Percentiles rank a stretch among this genome's conserved stretches.
These are phyloP conservation scores for Rhizopogon salebrosus DNA, from an alignment of 768 basidiomycete species.

Conservation along the genomic window DNA sequence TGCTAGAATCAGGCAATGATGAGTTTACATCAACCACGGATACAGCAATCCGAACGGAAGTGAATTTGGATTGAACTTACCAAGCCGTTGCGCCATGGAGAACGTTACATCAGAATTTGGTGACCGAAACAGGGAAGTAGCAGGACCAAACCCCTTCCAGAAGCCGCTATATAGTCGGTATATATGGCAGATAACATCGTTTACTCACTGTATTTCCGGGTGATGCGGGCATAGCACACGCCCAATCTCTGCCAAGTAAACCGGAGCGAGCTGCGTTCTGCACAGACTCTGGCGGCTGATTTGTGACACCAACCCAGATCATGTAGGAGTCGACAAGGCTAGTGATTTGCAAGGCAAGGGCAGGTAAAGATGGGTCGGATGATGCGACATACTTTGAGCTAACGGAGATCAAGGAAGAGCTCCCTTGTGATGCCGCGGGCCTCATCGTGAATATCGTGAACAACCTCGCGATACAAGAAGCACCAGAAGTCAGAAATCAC, in stretches of 20 bases:
- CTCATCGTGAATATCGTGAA: background rate
- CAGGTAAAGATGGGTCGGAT: slow-evolving; percentile 46
- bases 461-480: background rate
- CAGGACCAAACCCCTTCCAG: slow-evolving; percentile 25
- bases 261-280: slow-evolving; percentile 50
- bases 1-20: slow-evolving; percentile 35
- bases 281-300: slow-evolving; percentile 38
- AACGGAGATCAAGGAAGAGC: slow-evolving; percentile 31
- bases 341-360: slow-evolving; percentile 63
- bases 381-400: slow-evolving; percentile 45
- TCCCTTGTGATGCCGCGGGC: background rate
- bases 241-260: slow-evolving; percentile 69
- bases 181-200: background rate
- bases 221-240: slow-evolving; percentile 68
- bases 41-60: slow-evolving; percentile 7
- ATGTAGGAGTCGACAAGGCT: slow-evolving; percentile 69
- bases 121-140: slow-evolving; percentile 62
- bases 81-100: slow-evolving; percentile 76
- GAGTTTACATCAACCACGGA: slow-evolving; percentile 5
- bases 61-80: slow-evolving; percentile 36
- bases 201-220: slow-evolving; percentile 19
- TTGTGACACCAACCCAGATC: slow-evolving; percentile 74
- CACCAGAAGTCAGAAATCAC: background rate
- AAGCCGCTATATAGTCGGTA: background rate
- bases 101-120: slow-evolving; percentile 57